A percentile compares a stretch with the other conserved stretches of the same genome.
Evolutionary conservation across 176 grass and related monocot genomes (phyloP).

Genomic region (Zoysia japonica): DNA sequence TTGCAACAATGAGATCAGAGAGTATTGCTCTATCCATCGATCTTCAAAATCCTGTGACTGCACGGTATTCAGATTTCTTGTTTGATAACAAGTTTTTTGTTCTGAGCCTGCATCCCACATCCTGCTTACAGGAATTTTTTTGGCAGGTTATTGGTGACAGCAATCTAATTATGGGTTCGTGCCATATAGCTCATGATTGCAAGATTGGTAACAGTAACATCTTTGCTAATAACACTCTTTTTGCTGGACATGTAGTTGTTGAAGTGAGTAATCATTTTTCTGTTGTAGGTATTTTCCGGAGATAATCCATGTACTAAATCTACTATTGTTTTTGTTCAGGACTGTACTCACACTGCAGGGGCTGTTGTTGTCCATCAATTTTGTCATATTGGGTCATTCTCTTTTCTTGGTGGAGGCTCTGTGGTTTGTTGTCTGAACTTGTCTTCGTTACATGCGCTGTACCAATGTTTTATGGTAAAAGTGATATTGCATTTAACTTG

Average conservation of each 20-base stretch:
- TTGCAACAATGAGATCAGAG: conserved; percentile 83
- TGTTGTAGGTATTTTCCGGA: conserved; percentile 17
- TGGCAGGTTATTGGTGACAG: conserved; percentile 82
- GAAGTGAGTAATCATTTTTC: conserved; percentile 65
- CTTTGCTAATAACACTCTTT: conserved; percentile 88
- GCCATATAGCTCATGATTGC: conserved; percentile 95
- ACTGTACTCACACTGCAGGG: conserved; percentile 70
- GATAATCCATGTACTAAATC: background rate
- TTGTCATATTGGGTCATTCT: conserved; percentile 85
- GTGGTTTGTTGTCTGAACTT: conserved; percentile 47
- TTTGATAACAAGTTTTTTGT: conserved; percentile 31
- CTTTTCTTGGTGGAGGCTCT: conserved; percentile 87
- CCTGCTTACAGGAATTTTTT: conserved; percentile 33
- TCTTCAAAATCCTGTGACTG: conserved; percentile 74
- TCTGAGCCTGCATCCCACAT: background rate
- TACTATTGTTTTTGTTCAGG: conserved; percentile 40
- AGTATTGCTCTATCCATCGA: conserved; percentile 73
- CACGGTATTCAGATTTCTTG: conserved; percentile 61
- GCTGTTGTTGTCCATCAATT: conserved; percentile 88
- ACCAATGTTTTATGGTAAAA: conserved; percentile 3
- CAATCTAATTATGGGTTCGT: conserved; percentile 91
- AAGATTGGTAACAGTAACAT: conserved; percentile 89
- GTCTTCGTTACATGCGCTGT: conserved; percentile 5
- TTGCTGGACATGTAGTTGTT: conserved; percentile 84
- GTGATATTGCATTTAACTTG: background rate